Evolutionary conservation across 306 rosid species (phyloP), one percentile per base, ranked within the genome.

Genomic region (Glycine soja): DNA sequence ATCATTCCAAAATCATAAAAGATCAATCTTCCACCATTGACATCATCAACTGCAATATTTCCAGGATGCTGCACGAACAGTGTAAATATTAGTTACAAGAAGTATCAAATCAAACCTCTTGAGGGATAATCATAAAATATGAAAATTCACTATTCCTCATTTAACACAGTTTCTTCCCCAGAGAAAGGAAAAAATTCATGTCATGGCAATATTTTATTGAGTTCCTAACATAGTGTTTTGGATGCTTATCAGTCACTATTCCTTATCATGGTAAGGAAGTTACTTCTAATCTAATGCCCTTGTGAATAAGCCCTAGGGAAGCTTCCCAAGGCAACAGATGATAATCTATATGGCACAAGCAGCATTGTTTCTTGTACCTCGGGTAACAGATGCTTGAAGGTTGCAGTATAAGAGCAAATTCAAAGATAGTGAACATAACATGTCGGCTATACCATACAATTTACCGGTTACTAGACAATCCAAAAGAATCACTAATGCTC

Each of bases 1-100:
- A 96, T 96, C 99, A 96, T 96, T 80, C 99, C 99, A 88, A 96
- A 96, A 86, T 96, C 99, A 76, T 96, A 96, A 84, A 96, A 96
- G 87, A 96, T 96, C 97, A 96, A 93, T 85, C 99, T 88, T 76
- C 99, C 99, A 83, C 99, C 99, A 90, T 96, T 93, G 76, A 96
- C 90, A 87, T 96, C 99, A 87, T 96, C 99, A 30, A 96, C 99
- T 45, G 98, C 99, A 86, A 96, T 96, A 80, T 96, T 96, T 85
- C 98, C 98, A 48, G 99, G 99, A 82, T 96, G 99, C 99, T 96
- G 90, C 88, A 81, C 76, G 52, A 53, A 86, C 70, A 68, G 79
- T 32, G 74, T 30, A 75, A 24, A 51, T 15, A 73, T 73, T 43
- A 45, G 10, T 70, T 50, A 76, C 46, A 38, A 16, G 50, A 62